phyloP scores from a whole-genome alignment of 192 early-diverging fungal genomes.

The Funneliformis geosporum region DNA sequence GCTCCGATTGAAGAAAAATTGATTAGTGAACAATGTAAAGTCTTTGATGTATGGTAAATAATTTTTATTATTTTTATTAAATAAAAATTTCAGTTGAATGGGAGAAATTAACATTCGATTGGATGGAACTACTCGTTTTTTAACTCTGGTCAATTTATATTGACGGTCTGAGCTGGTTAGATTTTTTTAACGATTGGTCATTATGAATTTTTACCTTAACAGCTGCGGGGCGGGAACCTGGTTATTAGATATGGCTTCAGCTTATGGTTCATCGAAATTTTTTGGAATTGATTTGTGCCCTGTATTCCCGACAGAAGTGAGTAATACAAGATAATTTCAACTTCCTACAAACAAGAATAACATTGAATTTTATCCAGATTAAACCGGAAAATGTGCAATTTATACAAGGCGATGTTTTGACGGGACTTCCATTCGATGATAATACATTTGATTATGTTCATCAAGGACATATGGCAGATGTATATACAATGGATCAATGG shows the following conservation, averaged over 20 bases:
- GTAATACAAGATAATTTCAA: not conserved
- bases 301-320: not conserved
- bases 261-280: not conserved
- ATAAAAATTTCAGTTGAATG: too few relatives aligned
- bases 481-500: not conserved
- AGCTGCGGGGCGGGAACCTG: not conserved
- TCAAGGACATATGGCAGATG: not conserved
- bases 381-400: not conserved
- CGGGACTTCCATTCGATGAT: not conserved
- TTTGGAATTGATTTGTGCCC: not conserved
- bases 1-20: not conserved
- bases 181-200: not conserved
- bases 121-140: too few relatives aligned
- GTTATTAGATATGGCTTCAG: not conserved
- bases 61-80: too few relatives aligned
- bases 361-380: not conserved
- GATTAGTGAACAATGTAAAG: not conserved
- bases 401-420: not conserved
- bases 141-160: too few relatives aligned
- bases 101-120: too few relatives aligned
- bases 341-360: too few relatives aligned
- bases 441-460: slow-evolving; percentile 13
- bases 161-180: too few relatives aligned
- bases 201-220: not conserved
- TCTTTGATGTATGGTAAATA: not conserved